Evolutionary conservation across 2,329 filamentous ascomycete genomes (phyloP), one percentile per base, ranked within the genome.

Genomic region (Gliomastix tumulicola): DNA sequence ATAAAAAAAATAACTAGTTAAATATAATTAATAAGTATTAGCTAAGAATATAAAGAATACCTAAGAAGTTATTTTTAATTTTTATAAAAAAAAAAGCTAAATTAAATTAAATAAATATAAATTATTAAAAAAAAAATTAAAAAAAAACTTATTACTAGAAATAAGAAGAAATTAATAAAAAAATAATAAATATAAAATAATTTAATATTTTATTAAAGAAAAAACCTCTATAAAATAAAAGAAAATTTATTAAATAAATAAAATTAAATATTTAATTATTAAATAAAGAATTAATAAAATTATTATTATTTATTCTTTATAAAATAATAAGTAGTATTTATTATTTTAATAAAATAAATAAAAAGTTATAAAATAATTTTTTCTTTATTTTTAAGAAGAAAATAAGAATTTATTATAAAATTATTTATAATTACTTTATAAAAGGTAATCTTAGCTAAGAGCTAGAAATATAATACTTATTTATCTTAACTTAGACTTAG

Each of bases 31-130:
- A 35, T 11, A 15, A 5, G 19, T 31, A 27, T 36, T 21, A 37
- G 25, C 33, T 30, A 8, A 30, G 9, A 31, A 17, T 37, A 12
- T 40, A 37, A n/a, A 32, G 16, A 32, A n/a, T 37, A 27, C 18
- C 3, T 33, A 25, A 25, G n/a, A 3, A 36, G 21, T 30, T 31
- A 31, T 31, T n/a, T 13, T 10, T 17, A n/a, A 31, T 13, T n/a
- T 31, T 10, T 31, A 31, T 31, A 31, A 31, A n/a, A n/a, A n/a
- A n/a, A n/a, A n/a, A n/a, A n/a, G n/a, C n/a, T n/a, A n/a, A n/a
- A n/a, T n/a, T n/a, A n/a, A n/a, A n/a, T n/a, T n/a, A n/a, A n/a
- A n/a, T n/a, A n/a, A n/a, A n/a, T 9, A 10, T 31, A 31, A 10
- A 10, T 25, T 10, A 25, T 3, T 10, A 10, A 25, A 25, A 25